These are phyloP conservation scores for Arabidopsis lyrata DNA, from an alignment of 441 rosid genomes.

Conservation along the genomic window DNA sequence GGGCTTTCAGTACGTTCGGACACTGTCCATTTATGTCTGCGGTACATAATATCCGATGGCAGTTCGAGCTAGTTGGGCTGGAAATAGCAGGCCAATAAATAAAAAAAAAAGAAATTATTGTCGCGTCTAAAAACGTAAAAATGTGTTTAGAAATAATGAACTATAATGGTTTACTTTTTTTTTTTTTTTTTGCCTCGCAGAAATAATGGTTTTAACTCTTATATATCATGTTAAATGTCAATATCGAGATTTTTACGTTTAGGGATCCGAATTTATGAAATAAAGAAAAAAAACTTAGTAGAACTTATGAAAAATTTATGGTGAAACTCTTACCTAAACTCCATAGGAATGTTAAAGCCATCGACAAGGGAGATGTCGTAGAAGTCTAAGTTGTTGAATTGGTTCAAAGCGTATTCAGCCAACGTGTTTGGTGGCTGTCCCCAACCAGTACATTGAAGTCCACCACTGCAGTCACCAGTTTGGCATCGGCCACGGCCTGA, in stretches of 20 bases:
- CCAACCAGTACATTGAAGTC: conserved; percentile 45
- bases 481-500: conserved; percentile 48
- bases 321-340: conserved; percentile 43
- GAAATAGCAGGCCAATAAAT: not conserved
- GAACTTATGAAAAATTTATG: not conserved
- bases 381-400: conserved; percentile 49
- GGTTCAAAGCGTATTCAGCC: conserved; percentile 55
- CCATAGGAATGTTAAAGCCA: conserved; percentile 62
- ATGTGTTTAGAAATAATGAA: no score
- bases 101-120: not conserved
- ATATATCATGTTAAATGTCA: no score
- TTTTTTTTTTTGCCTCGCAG: no score
- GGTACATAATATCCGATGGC: conserved; percentile 48
- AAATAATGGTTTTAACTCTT: no score
- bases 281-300: no score
- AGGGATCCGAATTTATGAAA: no score
- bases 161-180: no score
- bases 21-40: conserved; percentile 58
- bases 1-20: conserved; percentile 42
- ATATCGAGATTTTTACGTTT: no score
- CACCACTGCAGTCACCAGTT: conserved; percentile 54
- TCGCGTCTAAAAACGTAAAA: not conserved
- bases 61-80: conserved; percentile 39
- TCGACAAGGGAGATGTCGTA: conserved; percentile 53
- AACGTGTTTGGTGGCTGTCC: conserved; percentile 55